Evolutionary conservation across 2,329 filamentous ascomycete species (phyloP).

Genomic region (Didymella pomorum): DNA sequence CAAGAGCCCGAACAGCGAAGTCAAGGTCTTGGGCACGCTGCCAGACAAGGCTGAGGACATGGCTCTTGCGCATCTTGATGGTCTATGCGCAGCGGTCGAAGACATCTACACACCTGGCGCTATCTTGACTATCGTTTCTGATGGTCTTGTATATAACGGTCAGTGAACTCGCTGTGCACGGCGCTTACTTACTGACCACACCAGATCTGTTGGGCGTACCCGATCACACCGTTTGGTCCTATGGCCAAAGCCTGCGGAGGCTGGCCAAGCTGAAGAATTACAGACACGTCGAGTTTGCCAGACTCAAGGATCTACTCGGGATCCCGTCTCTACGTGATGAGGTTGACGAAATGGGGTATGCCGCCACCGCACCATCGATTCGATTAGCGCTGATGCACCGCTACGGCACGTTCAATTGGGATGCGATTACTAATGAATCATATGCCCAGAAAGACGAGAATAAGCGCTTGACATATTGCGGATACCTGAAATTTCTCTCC

Average conservation of each 20-base stretch:
- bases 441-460: background rate
- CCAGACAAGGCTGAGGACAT: constrained; percentile 57
- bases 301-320: background rate
- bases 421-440: background rate
- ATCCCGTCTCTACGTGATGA: background rate
- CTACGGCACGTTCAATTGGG: background rate
- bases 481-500: background rate
- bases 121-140: background rate
- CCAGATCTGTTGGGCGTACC: background rate
- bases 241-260: background rate
- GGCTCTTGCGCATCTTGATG: constrained; percentile 49
- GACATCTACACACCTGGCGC: background rate
- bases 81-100: background rate
- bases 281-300: background rate
- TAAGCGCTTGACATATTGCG: background rate
- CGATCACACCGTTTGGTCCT: background rate
- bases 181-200: background rate
- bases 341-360: background rate
- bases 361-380: background rate
- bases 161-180: background rate
- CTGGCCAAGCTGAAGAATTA: background rate
- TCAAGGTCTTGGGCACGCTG: constrained; percentile 62
- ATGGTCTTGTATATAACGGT: background rate
- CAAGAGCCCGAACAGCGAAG: constrained; percentile 65
- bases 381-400: background rate